A percentile compares a stretch with the other conserved stretches of the same genome.
phyloP scores from a whole-genome alignment of 2,329 filamentous ascomycete species.

The Pseudopithomyces maydicus region DNA sequence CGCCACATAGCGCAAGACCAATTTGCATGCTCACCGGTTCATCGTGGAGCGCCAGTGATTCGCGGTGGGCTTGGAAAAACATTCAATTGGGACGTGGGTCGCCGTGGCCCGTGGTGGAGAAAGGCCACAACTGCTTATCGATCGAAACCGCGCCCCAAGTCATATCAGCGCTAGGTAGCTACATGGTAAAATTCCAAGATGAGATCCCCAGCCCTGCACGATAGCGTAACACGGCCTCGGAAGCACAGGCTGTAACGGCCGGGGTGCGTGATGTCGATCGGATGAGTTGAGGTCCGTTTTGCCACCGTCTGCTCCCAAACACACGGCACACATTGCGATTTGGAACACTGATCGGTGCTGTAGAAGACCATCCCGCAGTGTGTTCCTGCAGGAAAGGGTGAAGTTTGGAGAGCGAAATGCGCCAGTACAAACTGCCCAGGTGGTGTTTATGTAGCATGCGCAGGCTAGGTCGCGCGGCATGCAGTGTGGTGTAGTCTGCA shows the following conservation, averaged over 20 bases:
- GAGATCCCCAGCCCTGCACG: not conserved
- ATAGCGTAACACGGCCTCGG: constrained; percentile 2
- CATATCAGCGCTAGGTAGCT: constrained; percentile 1
- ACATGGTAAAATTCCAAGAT: no score
- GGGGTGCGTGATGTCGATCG: constrained; percentile 2
- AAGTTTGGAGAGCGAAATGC: not conserved
- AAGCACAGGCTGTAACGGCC: constrained; percentile 4
- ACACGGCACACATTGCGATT: not conserved
- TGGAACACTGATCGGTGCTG: not conserved
- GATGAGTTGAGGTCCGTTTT: not conserved
- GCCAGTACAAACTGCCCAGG: not conserved
- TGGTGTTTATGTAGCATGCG: not conserved
- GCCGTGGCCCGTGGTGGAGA: no score
- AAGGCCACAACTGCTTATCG: not conserved
- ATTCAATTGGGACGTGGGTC: no score
- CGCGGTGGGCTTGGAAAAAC: no score
- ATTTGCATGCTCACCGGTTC: constrained; percentile 1
- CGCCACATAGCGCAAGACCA: not conserved
- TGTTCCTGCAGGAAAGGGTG: not conserved
- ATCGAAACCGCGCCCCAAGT: not conserved
- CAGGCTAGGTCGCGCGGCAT: not conserved
- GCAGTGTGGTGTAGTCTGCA: not conserved
- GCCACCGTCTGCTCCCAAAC: not conserved
- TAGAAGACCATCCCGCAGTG: no score
- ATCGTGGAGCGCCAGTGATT: not conserved